Evolutionary conservation across 2,329 filamentous ascomycete genomes (phyloP), one percentile per base, ranked within the genome.

Genomic region (Fonsecaea erecta): DNA sequence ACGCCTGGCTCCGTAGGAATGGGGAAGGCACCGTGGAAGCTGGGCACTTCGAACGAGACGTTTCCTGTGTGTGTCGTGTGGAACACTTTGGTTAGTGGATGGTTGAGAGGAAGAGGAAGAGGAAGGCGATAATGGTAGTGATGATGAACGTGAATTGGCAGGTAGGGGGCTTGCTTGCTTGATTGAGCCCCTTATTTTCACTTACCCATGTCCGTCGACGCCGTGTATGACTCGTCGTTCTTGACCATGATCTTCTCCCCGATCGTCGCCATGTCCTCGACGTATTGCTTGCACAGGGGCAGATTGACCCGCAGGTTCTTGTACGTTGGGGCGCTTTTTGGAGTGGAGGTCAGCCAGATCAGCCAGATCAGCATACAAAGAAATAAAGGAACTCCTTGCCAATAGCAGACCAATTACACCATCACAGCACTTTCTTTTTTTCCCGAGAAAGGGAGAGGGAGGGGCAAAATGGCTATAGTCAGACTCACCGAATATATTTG

Each of bases 1-100:
- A 78, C 77, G 16, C 77, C 75, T 59, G 0, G 61, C 9, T 53
- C 70, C 0, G 78, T 75, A 0, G 79, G 76, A 32, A 85, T 82
- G 1, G 73, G 75, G 63, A 84, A 84, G 30, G 77, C 79, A 2
- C 80, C 80, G 65, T 85, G 82, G 56, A 85, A 79, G 3, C 77
- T 78, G 1, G 82, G 82, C 1, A 81, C 74, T 0, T 76, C 64
- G 57, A 83, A 80, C 16, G 79, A 80, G 7, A 84, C 81, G 59
- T 84, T 84, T 24, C 82, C 82, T 62, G 60, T 3, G 9, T 12
- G 6, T 6, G 14, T 3, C 35, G 11, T 1, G 4, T 12, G 35
- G n/a, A n/a, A 1, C 14, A 4, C 4, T 12, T 37, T 37, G 35
- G 35, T 37, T 37, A 16, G 11, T 37, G n/a, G 30, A 32, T 32